Conservation (phyloP, 441 rosid genomes). For the Aquilaria agallochum region DNA sequence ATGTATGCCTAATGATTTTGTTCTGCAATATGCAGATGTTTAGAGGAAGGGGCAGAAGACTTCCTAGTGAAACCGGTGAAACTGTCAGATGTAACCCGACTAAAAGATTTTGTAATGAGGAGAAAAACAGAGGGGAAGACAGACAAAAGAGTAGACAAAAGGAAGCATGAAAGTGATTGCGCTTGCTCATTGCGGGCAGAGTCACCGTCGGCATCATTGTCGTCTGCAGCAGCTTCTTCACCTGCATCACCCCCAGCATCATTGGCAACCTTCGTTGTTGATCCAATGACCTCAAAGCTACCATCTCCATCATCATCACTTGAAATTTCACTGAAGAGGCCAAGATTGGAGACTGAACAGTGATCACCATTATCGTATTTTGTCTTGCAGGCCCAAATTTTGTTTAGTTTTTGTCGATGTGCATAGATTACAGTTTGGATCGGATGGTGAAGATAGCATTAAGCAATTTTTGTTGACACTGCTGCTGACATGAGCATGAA, state of each 20-base stretch:
- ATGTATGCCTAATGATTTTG: too few relatives aligned
- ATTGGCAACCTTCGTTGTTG: background rate
- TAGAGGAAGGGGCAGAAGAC: conserved; percentile 91
- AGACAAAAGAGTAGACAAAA: conserved; percentile 26
- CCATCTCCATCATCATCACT: conserved; percentile 10
- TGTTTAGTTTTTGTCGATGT: conserved; percentile 5
- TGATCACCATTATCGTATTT: background rate
- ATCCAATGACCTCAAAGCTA: background rate
- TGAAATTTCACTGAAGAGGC: conserved; percentile 15
- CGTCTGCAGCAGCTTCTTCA: background rate
- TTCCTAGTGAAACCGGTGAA: conserved; percentile 77
- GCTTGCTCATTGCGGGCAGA: conserved; percentile 13
- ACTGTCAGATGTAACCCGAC: conserved; percentile 61
- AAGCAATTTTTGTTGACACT: too few relatives aligned
- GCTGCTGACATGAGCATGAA: conserved; percentile 1
- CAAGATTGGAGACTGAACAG: conserved; percentile 14
- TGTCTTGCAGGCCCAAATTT: background rate
- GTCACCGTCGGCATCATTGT: background rate
- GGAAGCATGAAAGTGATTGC: conserved; percentile 36
- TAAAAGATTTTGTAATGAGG: conserved; percentile 50
- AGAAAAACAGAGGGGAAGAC: conserved; percentile 29
- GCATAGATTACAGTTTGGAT: background rate
- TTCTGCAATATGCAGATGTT: conserved; percentile 41
- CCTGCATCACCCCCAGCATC: background rate
- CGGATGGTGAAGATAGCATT: background rate